phyloP scores from a whole-genome alignment of 305 asterid genomes.

The Fraxinus ornus region DNA sequence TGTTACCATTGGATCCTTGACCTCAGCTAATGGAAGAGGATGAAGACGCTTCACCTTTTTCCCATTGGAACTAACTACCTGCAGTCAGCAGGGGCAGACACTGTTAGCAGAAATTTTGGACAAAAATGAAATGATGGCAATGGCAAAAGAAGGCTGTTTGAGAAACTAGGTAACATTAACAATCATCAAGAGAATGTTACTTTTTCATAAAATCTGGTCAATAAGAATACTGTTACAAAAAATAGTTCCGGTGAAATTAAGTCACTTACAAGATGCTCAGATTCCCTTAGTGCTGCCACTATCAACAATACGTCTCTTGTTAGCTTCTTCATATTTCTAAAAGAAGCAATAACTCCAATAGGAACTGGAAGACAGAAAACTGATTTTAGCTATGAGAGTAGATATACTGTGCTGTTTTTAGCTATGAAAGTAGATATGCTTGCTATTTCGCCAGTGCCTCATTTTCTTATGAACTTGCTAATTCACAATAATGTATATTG shows the following conservation, averaged over 20 bases:
- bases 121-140: constrained; percentile 3
- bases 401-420: constrained; percentile 18
- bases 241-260: constrained; percentile 8
- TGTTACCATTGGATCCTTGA: constrained; percentile 79
- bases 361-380: constrained; percentile 68
- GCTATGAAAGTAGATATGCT: constrained; percentile 12
- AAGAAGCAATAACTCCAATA: constrained; percentile 77
- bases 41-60: constrained; percentile 78
- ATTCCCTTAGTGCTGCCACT: constrained; percentile 77
- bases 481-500: background rate
- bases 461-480: background rate
- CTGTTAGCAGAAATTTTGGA: constrained; percentile 19
- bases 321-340: constrained; percentile 82
- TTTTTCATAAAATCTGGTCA: background rate
- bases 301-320: constrained; percentile 58
- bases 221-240: constrained; percentile 1
- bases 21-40: constrained; percentile 62
- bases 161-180: constrained; percentile 12
- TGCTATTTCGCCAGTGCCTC: constrained; percentile 20
- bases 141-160: background rate
- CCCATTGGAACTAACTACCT: constrained; percentile 84
- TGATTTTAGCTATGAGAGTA: constrained; percentile 22
- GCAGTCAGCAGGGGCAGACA: constrained; percentile 29
- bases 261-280: constrained; percentile 73
- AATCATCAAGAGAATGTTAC: background rate